Conservation (phyloP, 352 stramenopile genomes). For the Phytopythium delawarense region DNA sequence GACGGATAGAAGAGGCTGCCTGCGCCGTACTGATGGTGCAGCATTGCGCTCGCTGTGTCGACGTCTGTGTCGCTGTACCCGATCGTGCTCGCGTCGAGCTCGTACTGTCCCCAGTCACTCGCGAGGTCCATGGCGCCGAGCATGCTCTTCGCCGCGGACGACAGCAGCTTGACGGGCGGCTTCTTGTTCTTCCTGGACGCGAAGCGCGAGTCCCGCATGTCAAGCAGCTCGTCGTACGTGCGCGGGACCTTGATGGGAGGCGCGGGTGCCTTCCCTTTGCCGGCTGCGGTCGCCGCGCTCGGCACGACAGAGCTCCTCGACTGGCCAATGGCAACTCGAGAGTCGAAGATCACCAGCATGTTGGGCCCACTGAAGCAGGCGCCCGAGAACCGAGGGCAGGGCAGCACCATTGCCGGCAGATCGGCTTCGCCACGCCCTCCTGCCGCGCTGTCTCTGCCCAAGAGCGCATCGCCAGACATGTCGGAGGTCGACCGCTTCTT, state of each 20-base stretch:
- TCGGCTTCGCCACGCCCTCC: slow-evolving; percentile 5
- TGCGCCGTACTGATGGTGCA: slow-evolving; percentile 11
- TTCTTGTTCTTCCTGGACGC: slow-evolving; percentile 83
- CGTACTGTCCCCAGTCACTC: slow-evolving; percentile 44
- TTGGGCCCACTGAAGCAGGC: slow-evolving; percentile 83
- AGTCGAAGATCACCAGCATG: slow-evolving; percentile 83
- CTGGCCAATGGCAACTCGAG: slow-evolving; percentile 73
- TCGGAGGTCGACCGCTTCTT: slow-evolving; percentile 6
- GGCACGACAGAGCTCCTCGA: slow-evolving; percentile 37
- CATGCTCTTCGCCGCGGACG: slow-evolving; percentile 29
- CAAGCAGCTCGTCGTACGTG: slow-evolving; percentile 75
- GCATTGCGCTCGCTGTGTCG: slow-evolving; percentile 3
- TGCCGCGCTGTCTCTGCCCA: slow-evolving; percentile 12
- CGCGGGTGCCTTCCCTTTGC: slow-evolving; percentile 40
- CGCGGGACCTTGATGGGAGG: slow-evolving; percentile 50
- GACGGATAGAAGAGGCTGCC: slow-evolving; percentile 39
- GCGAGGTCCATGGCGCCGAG: slow-evolving; percentile 49
- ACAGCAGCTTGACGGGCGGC: slow-evolving; percentile 44
- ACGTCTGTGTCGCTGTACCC: slow-evolving; percentile 33
- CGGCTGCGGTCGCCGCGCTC: slow-evolving; percentile 39
- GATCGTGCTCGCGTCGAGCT: slow-evolving; percentile 13
- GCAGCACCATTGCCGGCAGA: slow-evolving; percentile 29
- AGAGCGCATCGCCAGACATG: slow-evolving; percentile 1
- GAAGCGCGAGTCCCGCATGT: slow-evolving; percentile 69
- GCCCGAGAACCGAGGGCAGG: slow-evolving; percentile 75